A percentile compares a stretch with the other conserved stretches of the same genome.
These are phyloP conservation scores for Schizothecium vesticola DNA, from an alignment of 495 filamentous ascomycete species.

Conservation along the genomic window DNA sequence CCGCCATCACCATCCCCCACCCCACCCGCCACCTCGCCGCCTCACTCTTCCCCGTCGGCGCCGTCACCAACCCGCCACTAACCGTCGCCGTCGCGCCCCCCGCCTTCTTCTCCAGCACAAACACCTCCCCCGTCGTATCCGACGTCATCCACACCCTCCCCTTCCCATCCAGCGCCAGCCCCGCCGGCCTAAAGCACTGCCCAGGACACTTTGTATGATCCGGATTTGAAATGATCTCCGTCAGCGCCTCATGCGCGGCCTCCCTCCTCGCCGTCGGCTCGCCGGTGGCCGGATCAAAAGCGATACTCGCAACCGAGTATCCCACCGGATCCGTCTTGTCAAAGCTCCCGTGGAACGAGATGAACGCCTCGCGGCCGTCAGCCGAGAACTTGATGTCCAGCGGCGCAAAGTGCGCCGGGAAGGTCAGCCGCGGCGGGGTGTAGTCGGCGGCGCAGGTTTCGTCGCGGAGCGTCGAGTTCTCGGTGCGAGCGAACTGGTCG, in stretches of 20 bases:
- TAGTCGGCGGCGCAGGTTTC: slow-evolving; percentile 36
- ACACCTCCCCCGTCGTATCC: slow-evolving; percentile 50
- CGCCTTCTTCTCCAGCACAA: slow-evolving; percentile 30
- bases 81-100: slow-evolving; percentile 13
- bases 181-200: slow-evolving; percentile 48
- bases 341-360: slow-evolving; percentile 52
- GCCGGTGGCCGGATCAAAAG: slow-evolving; percentile 32
- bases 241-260: slow-evolving; percentile 32
- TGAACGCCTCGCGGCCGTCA: slow-evolving; percentile 38
- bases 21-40: background rate
- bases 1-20: slow-evolving; percentile 3
- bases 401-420: slow-evolving; percentile 52
- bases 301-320: slow-evolving; percentile 43
- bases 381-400: slow-evolving; percentile 47
- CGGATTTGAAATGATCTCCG: slow-evolving; percentile 44
- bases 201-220: slow-evolving; percentile 40
- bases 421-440: slow-evolving; percentile 42
- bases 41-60: slow-evolving; percentile 1
- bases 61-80: slow-evolving; percentile 18
- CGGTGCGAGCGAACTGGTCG: slow-evolving; percentile 43
- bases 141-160: slow-evolving; percentile 45
- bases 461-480: slow-evolving; percentile 42
- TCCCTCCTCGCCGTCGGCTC: slow-evolving; percentile 31
- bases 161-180: slow-evolving; percentile 39
- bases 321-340: slow-evolving; percentile 44